Evolutionary conservation across 441 rosid species (phyloP), one percentile per base, ranked within the genome.

Genomic region (Euphorbia celastroides): DNA sequence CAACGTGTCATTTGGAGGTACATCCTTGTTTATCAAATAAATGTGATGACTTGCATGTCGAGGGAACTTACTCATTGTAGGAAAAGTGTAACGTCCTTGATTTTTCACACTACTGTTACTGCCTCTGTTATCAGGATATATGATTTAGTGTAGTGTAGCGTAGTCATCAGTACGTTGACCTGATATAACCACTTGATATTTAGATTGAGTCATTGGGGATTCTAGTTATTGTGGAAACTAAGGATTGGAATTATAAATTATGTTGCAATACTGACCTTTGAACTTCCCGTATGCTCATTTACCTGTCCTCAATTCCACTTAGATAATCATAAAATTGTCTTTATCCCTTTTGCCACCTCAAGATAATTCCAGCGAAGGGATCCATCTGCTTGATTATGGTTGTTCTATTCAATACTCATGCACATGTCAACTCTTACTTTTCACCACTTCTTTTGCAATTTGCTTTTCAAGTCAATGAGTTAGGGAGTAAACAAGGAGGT

Each of bases 1-100:
- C 98, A 93, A 72, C 95, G 98, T 58, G 76, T 93, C 70, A 87
- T 93, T 46, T 90, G 98, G 97, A 90, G 88, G 97, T 93, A 62
- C 75, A 17, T 48, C 22, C 54, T 48, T 48, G 79, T 48, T 66
- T 27, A 17, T 66, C 77, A 55, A 28, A 27, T 63, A 12, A 25
- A 23, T 19, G 0, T 30, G 28, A 30, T 64, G 48, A 48, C 41
- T 57, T 36, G 50, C n/a, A 46, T 17, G 20, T 36, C 28, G 57
- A 27, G 23, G 26, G 16, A 46, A 20, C 38, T 16, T 34, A 19
- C 27, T 7, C 38, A 50, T 26, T 14, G n/a, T 50, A 31, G 23
- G 28, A 19, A 51, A 12, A 7, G 4, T 20, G 20, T 60, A 2
- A 1, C 14, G 38, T 6, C 44, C 58, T 51, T 22, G 5, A 46